Base-by-base conservation (phyloP, 2,329 filamentous ascomycete species). In the Phoma sp. region DNA sequence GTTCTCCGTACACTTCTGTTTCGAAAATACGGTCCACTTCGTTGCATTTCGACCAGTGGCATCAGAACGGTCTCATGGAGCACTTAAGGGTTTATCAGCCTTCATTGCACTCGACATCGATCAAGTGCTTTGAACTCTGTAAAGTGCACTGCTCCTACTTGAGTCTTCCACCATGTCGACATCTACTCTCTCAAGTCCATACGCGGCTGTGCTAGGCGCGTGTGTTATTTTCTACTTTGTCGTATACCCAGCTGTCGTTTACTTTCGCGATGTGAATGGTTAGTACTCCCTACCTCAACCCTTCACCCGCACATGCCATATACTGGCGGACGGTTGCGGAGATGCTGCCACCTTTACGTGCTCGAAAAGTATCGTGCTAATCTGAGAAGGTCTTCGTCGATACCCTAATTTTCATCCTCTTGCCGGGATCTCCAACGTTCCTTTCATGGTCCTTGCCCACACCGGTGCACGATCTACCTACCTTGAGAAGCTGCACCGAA, bases 381-480 rank as follows among this genome's bases (percentile, higher is more conserved):
- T 14, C 4, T 2, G 17, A 10, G 9, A 28, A 68, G 67, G 79
- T 14, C 74, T 84, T 12, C 77, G 81, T 20, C 77, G 76, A 63
- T 83, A 80, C 50, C 79, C 79, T 10, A 80, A 78, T 52, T 68
- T 82, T 56, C 74, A 74, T 25, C 64, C 74, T 4, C 69, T 82
- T 11, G 78, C 80, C 0, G 80, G 80, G 7, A 73, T 83, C 20
- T 78, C 78, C 7, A 74, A 77, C 38, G 59, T 83, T 2, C 75
- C 78, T 1, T 83, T 80, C 62, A 80, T 81, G 71, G 56, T 78
- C 4, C 69, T 81, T 15, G 77, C 80, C 1, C 74, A 75, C 14
- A 66, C 70, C 10, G 78, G 76, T 0, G 77, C 77, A 53, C 77
- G 80, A 12, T 82, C 80, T 1, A 69, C 67, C 11, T 69, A 76